Percentiles rank a stretch among this genome's conserved stretches.
Evolutionary conservation across 2,329 filamentous ascomycete genomes (phyloP).

Genomic region (Sordariomycetes sp.): DNA sequence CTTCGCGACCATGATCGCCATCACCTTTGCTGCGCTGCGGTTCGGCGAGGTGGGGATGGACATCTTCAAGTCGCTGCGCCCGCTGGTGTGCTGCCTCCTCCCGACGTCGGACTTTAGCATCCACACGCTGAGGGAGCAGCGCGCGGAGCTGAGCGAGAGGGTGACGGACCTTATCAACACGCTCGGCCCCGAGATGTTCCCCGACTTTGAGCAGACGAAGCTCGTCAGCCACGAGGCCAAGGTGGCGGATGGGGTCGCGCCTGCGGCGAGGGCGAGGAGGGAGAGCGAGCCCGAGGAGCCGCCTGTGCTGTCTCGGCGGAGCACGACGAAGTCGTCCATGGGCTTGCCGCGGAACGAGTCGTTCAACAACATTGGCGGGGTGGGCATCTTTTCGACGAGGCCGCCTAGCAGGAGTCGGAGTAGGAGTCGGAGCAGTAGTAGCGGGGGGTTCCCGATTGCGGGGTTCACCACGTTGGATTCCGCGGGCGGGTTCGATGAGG

Average conservation of each 20-base stretch:
- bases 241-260: slow-evolving; percentile 10
- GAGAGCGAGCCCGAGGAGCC: slow-evolving; percentile 34
- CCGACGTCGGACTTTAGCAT: slow-evolving; percentile 78
- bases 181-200: slow-evolving; percentile 88
- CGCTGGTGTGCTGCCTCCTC: slow-evolving; percentile 72
- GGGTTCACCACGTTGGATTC: slow-evolving; percentile 56
- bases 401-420: slow-evolving; percentile 67
- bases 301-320: slow-evolving; percentile 27
- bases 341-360: slow-evolving; percentile 74
- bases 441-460: slow-evolving; percentile 51
- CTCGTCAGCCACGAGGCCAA: slow-evolving; percentile 39
- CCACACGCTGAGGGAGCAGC: slow-evolving; percentile 58
- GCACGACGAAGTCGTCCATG: slow-evolving; percentile 39
- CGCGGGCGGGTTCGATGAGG: slow-evolving; percentile 65
- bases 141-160: slow-evolving; percentile 62
- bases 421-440: slow-evolving; percentile 61
- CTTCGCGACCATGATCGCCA: slow-evolving; percentile 68
- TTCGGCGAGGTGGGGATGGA: slow-evolving; percentile 99
- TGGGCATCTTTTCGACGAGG: slow-evolving; percentile 82
- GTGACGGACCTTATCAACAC: slow-evolving; percentile 92
- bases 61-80: slow-evolving; percentile 86
- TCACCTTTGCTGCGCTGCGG: slow-evolving; percentile 85
- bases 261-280: slow-evolving; percentile 15
- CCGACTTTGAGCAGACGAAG: slow-evolving; percentile 77
- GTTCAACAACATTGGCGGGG: slow-evolving; percentile 76